Conservation (phyloP, 2,329 filamentous ascomycete species). For the Fusarium papillatum region DNA sequence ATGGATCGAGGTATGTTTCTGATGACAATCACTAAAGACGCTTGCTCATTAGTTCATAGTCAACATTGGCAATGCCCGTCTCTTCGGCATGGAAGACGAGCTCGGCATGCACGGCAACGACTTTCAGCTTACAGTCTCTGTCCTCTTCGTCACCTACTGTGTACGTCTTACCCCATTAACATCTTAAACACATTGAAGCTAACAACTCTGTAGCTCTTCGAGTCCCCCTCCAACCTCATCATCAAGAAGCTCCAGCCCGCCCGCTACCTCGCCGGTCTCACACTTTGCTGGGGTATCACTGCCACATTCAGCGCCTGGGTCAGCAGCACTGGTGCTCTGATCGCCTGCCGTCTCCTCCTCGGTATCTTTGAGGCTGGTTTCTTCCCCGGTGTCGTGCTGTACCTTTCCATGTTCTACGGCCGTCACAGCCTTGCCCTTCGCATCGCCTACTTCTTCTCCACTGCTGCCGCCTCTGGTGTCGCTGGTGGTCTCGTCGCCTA, state of each 20-base stretch:
- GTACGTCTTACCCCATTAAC: constrained; percentile 45
- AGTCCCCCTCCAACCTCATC: constrained; percentile 56
- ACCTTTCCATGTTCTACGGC: constrained; percentile 74
- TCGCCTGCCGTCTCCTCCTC: constrained; percentile 56
- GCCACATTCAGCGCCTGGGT: constrained; percentile 59
- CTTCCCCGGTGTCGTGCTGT: constrained; percentile 64
- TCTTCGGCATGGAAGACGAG: constrained; percentile 64
- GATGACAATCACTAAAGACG: rapidly evolving
- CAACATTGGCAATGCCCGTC: constrained; percentile 76
- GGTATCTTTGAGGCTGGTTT: constrained; percentile 62
- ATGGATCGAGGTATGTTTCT: constrained; percentile 48
- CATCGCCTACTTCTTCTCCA: constrained; percentile 73
- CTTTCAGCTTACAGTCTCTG: constrained; percentile 68
- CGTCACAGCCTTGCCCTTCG: constrained; percentile 72
- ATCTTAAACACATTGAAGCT: neutral
- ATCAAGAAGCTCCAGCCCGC: constrained; percentile 53
- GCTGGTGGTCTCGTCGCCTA: constrained; percentile 76
- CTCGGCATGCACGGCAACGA: constrained; percentile 67
- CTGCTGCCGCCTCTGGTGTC: constrained; percentile 72
- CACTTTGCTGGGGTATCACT: constrained; percentile 59
- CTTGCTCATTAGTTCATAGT: constrained; percentile 56
- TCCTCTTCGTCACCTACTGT: constrained; percentile 55
- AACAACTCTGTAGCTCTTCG: constrained; percentile 45
- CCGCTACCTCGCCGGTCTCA: constrained; percentile 63
- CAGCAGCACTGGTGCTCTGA: constrained; percentile 59